phyloP scores from a whole-genome alignment of 495 filamentous ascomycete species.

The Coniosporium apollinis region DNA sequence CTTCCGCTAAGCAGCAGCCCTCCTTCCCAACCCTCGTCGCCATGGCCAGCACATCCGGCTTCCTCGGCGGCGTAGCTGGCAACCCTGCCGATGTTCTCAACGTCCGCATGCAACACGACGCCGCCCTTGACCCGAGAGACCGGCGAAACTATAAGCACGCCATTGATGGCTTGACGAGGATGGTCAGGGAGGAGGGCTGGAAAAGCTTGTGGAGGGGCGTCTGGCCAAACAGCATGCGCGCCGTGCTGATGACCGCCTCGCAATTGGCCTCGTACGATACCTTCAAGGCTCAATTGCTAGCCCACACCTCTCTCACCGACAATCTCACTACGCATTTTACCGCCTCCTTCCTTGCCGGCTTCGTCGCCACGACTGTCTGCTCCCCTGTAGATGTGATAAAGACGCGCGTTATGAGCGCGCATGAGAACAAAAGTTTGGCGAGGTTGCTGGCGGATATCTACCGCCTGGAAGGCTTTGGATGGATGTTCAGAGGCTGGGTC shows the following conservation, averaged over 20 bases:
- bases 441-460: slow-evolving; percentile 39
- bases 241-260: slow-evolving; percentile 82
- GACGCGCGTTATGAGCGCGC: slow-evolving; percentile 76
- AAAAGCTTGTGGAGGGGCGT: slow-evolving; percentile 68
- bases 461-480: slow-evolving; percentile 59
- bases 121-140: slow-evolving; percentile 52
- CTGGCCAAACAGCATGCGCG: slow-evolving; percentile 77
- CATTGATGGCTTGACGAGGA: slow-evolving; percentile 67
- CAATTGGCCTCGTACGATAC: slow-evolving; percentile 86
- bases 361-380: slow-evolving; percentile 89
- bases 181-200: slow-evolving; percentile 65
- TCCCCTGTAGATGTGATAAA: slow-evolving; percentile 96
- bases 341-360: slow-evolving; percentile 71
- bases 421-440: slow-evolving; percentile 25
- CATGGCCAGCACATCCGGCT: slow-evolving; percentile 68
- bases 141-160: slow-evolving; percentile 83
- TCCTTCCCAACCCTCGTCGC: slow-evolving; percentile 56
- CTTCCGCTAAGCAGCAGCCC: slow-evolving; percentile 31
- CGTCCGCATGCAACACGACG: slow-evolving; percentile 96
- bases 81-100: slow-evolving; percentile 94
- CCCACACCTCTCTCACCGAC: slow-evolving; percentile 52
- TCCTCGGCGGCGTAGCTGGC: slow-evolving; percentile 76
- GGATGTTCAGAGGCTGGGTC: slow-evolving; percentile 98
- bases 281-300: slow-evolving; percentile 67
- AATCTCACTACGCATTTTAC: slow-evolving; percentile 71